These are phyloP conservation scores for Microdochium trichocladiopsis DNA, from an alignment of 2,329 filamentous ascomycete genomes.

Conservation along the genomic window DNA sequence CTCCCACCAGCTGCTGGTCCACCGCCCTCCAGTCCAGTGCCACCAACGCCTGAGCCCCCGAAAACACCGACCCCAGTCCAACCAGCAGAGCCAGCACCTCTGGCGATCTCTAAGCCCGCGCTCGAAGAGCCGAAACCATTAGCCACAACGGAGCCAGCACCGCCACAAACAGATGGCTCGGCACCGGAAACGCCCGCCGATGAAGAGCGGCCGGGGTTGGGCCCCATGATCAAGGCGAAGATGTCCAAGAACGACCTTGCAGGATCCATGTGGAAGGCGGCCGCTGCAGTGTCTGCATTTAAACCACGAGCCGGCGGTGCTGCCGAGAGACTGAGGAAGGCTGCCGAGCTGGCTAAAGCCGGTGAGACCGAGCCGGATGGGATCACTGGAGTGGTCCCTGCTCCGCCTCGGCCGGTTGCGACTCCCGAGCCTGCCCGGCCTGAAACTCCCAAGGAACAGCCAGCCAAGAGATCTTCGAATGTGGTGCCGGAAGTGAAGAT, in stretches of 20 bases:
- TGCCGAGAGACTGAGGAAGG: constrained; percentile 61
- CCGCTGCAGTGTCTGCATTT: constrained; percentile 64
- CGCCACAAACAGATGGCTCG: constrained; percentile 2
- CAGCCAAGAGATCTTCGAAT: constrained; percentile 21
- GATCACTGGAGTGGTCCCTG: constrained; percentile 81
- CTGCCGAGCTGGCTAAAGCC: constrained; percentile 43
- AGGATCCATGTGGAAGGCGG: constrained; percentile 72
- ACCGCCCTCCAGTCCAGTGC: constrained; percentile 7
- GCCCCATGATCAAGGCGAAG: constrained; percentile 85
- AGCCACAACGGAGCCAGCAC: constrained; percentile 6
- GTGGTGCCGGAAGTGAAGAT: constrained; percentile 51
- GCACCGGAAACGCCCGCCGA: constrained; percentile 23
- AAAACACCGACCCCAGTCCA: not conserved
- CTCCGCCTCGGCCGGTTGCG: constrained; percentile 50
- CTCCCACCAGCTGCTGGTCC: constrained; percentile 6
- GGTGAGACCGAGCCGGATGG: constrained; percentile 71
- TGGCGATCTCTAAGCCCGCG: not conserved
- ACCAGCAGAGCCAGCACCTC: not conserved
- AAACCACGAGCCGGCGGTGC: constrained; percentile 85
- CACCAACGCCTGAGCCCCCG: not conserved
- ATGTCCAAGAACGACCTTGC: constrained; percentile 67
- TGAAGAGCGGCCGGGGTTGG: constrained; percentile 64
- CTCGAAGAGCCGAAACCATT: constrained; percentile 1
- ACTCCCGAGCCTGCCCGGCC: constrained; percentile 25
- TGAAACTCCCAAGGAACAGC: constrained; percentile 17